Evolutionary conservation across 345 rosid species (phyloP).

Genomic region (Ailanthus altissimus): DNA sequence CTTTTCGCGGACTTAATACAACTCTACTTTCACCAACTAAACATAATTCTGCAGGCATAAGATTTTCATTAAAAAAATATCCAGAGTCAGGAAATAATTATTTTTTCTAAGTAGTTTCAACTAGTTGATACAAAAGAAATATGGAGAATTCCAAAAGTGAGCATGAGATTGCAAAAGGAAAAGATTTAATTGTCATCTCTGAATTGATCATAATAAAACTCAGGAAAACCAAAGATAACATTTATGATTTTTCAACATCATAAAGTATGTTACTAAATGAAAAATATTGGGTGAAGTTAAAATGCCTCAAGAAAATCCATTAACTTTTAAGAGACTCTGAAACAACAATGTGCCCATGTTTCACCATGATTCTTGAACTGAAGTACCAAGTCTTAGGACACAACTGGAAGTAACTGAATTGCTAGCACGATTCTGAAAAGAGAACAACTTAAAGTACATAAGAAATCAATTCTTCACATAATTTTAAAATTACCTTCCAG

Average conservation of each 20-base stretch:
- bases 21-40: conserved; percentile 36
- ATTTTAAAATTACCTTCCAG: conserved; percentile 51
- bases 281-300: background rate
- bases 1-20: conserved; percentile 59
- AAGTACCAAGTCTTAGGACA: background rate
- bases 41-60: conserved; percentile 47
- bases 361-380: background rate
- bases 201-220: background rate
- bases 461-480: background rate
- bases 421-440: background rate
- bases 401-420: background rate
- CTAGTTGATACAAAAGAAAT: background rate
- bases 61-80: background rate
- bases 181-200: background rate
- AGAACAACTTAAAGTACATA: background rate
- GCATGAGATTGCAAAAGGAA: background rate
- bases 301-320: background rate
- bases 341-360: background rate
- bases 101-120: background rate
- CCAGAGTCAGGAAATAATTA: background rate
- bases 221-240: background rate
- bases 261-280: background rate
- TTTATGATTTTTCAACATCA: background rate
- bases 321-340: background rate
- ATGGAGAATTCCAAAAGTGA: background rate